Evolutionary conservation across 2,329 filamentous ascomycete species (phyloP), one percentile per base, ranked within the genome.

Genomic region (Leptodontidium sp.): DNA sequence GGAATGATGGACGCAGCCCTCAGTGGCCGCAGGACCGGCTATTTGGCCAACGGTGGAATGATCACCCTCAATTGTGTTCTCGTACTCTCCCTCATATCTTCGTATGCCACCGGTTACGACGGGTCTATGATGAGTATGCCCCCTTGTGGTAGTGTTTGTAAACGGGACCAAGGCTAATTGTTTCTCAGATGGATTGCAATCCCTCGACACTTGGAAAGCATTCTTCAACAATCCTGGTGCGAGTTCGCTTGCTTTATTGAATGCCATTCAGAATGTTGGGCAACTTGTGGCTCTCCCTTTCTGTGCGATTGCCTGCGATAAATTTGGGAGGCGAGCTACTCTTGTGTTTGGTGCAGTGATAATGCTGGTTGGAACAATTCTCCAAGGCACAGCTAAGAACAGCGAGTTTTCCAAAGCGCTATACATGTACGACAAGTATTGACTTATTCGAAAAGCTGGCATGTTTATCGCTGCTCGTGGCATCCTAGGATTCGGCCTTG

Each of bases 161-260:
- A 61, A 61, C 24, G 24, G 17, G 38, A 53, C 24, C 26, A 35
- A 14, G 32, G 47, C 21, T 52, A 52, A 45, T 55, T 24, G 58
- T 7, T 47, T 6, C 8, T 29, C 15, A 71, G 68, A 86, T 70
- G 81, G 80, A 6, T 72, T 86, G 0, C 84, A 86, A 70, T 78
- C 81, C 0, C 75, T 84, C 0, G 73, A 77, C 0, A 77, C 79
- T 15, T 84, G 82, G 81, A 77, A 83, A 45, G 77, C 79, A n/a
- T 84, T 78, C 62, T 81, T 82, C 35, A 73, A 76, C 32, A 77
- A 77, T 45, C 80, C 80, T 0, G 71, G 53, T 14, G 61, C 70
- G 9, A 66, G 64, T n/a, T 70, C 70, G 2, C 52, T 71, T 6
- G 71, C 53, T n/a, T 21, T 71, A 0, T 61, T 76, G 26, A 75